phyloP scores from a whole-genome alignment of 202 grass and related monocot genomes.

The Cymbopogon flexuosus region DNA sequence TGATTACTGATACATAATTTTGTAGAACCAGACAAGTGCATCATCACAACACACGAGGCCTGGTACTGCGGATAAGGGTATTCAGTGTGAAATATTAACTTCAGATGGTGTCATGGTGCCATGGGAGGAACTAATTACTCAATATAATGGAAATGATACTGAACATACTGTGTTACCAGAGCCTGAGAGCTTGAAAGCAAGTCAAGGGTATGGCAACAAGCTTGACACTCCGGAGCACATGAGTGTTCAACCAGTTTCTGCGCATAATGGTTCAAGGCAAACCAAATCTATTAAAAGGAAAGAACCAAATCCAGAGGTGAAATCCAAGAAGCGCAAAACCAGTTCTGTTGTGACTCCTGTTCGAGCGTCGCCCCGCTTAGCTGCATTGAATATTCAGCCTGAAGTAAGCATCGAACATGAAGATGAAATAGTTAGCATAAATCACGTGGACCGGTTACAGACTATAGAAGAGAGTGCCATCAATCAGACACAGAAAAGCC shows the following conservation, averaged over 20 bases:
- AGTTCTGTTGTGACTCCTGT: constrained; percentile 7
- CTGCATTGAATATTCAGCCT: constrained; percentile 36
- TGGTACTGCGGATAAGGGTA: constrained; percentile 44
- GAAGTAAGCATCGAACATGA: constrained; percentile 8
- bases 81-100: constrained; percentile 48
- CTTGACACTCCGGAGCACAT: constrained; percentile 21
- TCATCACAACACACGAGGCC: constrained; percentile 32
- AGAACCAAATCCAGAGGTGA: constrained; percentile 21
- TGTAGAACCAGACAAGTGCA: constrained; percentile 27
- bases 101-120: constrained; percentile 36
- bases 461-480: neutral
- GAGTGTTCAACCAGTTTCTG: neutral
- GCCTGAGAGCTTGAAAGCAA: constrained; percentile 17
- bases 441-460: constrained; percentile 15
- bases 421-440: constrained; percentile 19
- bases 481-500: neutral
- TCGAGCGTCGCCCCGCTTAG: constrained; percentile 36
- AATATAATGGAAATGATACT: neutral
- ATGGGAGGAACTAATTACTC: constrained; percentile 18
- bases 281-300: constrained; percentile 30
- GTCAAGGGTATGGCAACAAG: constrained; percentile 1
- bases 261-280: constrained; percentile 1
- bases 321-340: constrained; percentile 34
- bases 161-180: constrained; percentile 9
- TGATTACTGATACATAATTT: constrained; percentile 23